Conservation (phyloP, 305 asterid genomes). For the Fraxinus latifolia region DNA sequence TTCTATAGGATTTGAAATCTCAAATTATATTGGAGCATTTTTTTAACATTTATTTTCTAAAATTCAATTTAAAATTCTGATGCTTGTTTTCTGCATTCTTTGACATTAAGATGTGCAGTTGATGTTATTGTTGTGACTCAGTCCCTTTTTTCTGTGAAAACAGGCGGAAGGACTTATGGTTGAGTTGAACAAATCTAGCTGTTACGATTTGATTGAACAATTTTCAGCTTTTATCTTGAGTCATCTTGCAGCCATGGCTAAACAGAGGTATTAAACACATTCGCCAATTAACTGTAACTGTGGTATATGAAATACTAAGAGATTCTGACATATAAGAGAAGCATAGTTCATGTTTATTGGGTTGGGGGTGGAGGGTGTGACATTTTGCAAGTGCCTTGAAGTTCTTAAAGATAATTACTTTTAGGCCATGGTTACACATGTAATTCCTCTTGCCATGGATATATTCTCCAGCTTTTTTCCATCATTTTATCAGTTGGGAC, state of each 20-base stretch:
- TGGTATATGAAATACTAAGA: neutral
- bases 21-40: neutral
- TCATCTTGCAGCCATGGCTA: constrained; percentile 54
- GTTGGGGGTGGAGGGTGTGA: neutral
- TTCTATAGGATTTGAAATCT: neutral
- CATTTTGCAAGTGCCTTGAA: neutral
- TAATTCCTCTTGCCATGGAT: neutral
- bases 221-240: constrained; percentile 42
- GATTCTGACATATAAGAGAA: neutral
- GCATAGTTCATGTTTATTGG: neutral
- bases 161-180: constrained; percentile 73
- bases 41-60: neutral
- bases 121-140: constrained; percentile 1
- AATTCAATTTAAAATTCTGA: neutral
- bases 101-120: neutral
- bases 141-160: constrained; percentile 18
- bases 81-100: neutral
- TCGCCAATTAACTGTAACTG: neutral
- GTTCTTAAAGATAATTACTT: neutral
- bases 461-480: neutral
- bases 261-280: constrained; percentile 46
- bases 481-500: neutral
- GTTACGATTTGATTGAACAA: constrained; percentile 64
- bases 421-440: neutral
- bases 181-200: constrained; percentile 53